These are phyloP conservation scores for Trematosphaeria pertusa DNA, from an alignment of 2,329 filamentous ascomycete genomes.

Conservation along the genomic window DNA sequence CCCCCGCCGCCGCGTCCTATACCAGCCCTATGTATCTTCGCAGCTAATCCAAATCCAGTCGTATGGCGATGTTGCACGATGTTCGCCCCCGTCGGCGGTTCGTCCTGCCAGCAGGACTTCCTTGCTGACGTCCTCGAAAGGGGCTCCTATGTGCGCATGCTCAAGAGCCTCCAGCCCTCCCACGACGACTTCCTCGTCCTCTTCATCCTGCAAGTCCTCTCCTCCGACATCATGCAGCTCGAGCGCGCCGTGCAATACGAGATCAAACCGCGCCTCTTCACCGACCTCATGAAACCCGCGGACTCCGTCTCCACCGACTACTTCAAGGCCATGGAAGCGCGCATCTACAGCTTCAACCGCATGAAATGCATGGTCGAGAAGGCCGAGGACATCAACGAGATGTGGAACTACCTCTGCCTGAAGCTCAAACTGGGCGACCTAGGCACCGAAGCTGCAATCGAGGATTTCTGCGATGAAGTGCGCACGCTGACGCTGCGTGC, in stretches of 20 bases:
- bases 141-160: not conserved
- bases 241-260: not conserved
- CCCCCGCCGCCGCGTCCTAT: no score
- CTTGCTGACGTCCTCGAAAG: not conserved
- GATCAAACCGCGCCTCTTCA: not conserved
- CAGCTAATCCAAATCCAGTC: no score
- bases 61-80: not conserved
- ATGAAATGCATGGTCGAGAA: slow-evolving; percentile 7
- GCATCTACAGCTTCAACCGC: slow-evolving; percentile 8
- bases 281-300: not conserved
- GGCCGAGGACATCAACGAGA: slow-evolving; percentile 2
- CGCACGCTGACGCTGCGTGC: not conserved
- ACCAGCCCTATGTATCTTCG: no score
- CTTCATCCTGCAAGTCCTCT: slow-evolving; percentile 1
- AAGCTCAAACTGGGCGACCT: not conserved
- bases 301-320: not conserved
- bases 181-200: not conserved
- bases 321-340: slow-evolving; percentile 2
- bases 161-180: not conserved
- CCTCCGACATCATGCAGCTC: not conserved
- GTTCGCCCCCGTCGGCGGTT: not conserved
- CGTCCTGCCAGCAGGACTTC: not conserved
- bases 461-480: not conserved
- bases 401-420: not conserved
- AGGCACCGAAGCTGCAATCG: not conserved